Evolutionary conservation across 2,329 filamentous ascomycete species (phyloP).

Genomic region (Chalaropsis thielavioides): DNA sequence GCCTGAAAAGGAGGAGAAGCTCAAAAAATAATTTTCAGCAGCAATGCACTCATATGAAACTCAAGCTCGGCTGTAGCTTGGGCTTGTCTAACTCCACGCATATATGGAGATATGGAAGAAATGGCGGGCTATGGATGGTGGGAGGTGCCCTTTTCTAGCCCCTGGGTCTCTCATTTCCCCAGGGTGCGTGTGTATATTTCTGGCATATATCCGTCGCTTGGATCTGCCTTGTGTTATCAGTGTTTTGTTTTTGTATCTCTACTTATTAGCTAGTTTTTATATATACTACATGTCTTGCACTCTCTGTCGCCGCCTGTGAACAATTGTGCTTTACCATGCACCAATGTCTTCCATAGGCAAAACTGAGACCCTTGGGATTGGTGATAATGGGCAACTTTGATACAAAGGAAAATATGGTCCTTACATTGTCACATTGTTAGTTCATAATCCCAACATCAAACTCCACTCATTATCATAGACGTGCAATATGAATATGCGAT

Average conservation of each 20-base stretch:
- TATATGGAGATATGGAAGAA: not conserved
- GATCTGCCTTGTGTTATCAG: slow-evolving; percentile 8
- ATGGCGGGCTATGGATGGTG: not conserved
- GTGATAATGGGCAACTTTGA: too few relatives aligned
- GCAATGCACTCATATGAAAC: not conserved
- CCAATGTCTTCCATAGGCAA: too few relatives aligned
- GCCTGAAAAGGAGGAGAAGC: slow-evolving; percentile 7
- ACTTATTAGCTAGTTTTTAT: slow-evolving; percentile 5
- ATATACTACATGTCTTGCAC: not conserved
- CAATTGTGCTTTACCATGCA: not conserved
- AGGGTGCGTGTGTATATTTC: slow-evolving; percentile 14
- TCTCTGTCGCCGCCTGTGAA: not conserved
- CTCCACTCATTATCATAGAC: too few relatives aligned
- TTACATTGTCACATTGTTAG: too few relatives aligned
- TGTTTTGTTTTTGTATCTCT: slow-evolving; percentile 12
- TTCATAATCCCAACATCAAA: too few relatives aligned
- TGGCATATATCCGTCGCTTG: slow-evolving; percentile 5
- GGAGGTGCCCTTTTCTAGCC: not conserved
- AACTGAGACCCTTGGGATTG: too few relatives aligned
- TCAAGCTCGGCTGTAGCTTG: not conserved
- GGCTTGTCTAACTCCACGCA: not conserved
- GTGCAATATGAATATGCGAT: too few relatives aligned
- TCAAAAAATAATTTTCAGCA: slow-evolving; percentile 4
- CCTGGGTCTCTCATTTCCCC: not conserved
- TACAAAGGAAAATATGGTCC: too few relatives aligned